Base-by-base conservation (phyloP, 2,329 filamentous ascomycete genomes). In the Plectosphaerella sp. region DNA sequence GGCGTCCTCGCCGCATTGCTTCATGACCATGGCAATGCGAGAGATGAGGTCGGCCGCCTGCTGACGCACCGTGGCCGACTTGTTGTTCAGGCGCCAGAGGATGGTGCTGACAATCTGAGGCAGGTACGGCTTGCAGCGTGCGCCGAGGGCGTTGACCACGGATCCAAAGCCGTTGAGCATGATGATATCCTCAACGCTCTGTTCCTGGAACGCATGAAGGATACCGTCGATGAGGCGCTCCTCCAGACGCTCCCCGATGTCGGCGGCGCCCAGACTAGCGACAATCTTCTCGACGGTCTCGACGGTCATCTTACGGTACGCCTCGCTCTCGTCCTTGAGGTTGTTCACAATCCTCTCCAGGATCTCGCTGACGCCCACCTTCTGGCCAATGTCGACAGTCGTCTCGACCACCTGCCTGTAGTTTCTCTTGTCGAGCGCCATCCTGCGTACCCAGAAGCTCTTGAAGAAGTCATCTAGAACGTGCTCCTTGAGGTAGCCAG, bases 241-340 rank as follows among this genome's bases (percentile, higher is more conserved):
- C 70, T 99, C 94, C 36, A 99, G 74, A 41, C 93, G 84, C 70
- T 96, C 90, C 22, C 90, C 89, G 61, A 99, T 92, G 65, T 99
- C 94, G 36, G 94, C 93, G 8, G 93, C 92, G 52, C 94, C 94
- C 50, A 97, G 79, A 52, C 91, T 91, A 15, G 93, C 91, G 62
- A 99, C 88, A 47, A 97, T 85, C 73, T 97, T 99, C 73, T 99
- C 94, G 9, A 97, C 85, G 0, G 94, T 97, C 75, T 99, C 94
- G 35, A 99, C 88, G 0, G 94, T 97, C 94, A 99, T 99, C 78
- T 97, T 97, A 48, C 94, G 87, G 71, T 99, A 99, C 1, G 93
- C 88, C 67, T 99, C 94, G 68, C 89, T 97, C 71, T 99, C 94
- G 65, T 99, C 94, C 71, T 99, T 99, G 60, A 99, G 81, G 66